A percentile compares a stretch with the other conserved stretches of the same genome.
Conservation (phyloP, 2,329 filamentous ascomycete species). For the Knoxdaviesia capensis region DNA sequence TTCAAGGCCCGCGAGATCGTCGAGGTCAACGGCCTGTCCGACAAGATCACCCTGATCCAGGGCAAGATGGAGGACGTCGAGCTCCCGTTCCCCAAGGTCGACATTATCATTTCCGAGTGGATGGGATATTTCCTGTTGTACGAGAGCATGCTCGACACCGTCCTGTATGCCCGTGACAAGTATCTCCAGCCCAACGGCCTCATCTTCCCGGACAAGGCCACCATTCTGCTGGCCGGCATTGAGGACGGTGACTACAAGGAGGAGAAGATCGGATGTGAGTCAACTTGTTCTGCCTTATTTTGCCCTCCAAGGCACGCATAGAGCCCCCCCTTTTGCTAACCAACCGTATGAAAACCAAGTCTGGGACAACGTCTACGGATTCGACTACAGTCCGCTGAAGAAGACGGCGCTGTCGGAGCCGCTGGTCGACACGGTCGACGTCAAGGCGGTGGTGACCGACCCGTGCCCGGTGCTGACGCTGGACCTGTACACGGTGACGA, state of each 20-base stretch:
- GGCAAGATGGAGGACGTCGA: conserved; percentile 99
- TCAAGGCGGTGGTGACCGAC: conserved; percentile 93
- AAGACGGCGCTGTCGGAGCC: conserved; percentile 84
- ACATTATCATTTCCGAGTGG: conserved; percentile 99
- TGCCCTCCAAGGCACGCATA: background rate
- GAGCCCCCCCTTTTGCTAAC: conserved; percentile 1
- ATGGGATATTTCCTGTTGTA: conserved; percentile 99
- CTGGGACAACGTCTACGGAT: conserved; percentile 98
- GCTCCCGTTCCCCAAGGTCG: conserved; percentile 83
- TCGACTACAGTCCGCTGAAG: conserved; percentile 90
- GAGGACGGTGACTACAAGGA: conserved; percentile 99
- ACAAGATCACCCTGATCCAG: conserved; percentile 94
- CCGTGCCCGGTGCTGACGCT: conserved; percentile 68
- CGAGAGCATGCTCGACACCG: conserved; percentile 97
- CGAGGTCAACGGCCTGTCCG: conserved; percentile 69
- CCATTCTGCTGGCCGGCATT: conserved; percentile 89
- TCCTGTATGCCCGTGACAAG: conserved; percentile 84
- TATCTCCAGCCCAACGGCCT: conserved; percentile 74
- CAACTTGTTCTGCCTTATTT: background rate
- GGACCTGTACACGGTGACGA: conserved; percentile 79
- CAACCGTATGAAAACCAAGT: conserved; percentile 29
- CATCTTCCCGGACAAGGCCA: conserved; percentile 98
- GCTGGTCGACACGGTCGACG: conserved; percentile 90
- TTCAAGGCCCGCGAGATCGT: conserved; percentile 96
- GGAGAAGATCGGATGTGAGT: conserved; percentile 96